Percentiles rank a stretch among this genome's conserved stretches.
Evolutionary conservation across 148 eudicot species (phyloP).

Genomic region (Beta vulgaris): DNA sequence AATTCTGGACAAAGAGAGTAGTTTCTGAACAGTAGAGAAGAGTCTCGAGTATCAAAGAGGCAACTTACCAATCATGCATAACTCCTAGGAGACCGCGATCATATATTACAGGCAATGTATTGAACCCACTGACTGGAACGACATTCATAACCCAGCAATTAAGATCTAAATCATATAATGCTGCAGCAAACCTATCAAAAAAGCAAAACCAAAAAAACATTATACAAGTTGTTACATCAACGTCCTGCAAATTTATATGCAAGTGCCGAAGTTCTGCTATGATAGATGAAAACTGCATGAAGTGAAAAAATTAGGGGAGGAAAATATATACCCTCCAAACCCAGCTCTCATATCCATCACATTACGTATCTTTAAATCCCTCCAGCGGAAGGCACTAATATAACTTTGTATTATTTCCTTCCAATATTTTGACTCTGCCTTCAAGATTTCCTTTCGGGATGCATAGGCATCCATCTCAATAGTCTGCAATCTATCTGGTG

Average conservation of each 20-base stretch:
- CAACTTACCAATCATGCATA: slow-evolving; percentile 75
- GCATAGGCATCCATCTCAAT: slow-evolving; percentile 68
- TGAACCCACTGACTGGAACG: slow-evolving; percentile 64
- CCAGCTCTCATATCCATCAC: slow-evolving; percentile 86
- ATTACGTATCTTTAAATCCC: slow-evolving; percentile 41
- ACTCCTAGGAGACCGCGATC: slow-evolving; percentile 84
- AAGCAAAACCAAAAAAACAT: too few relatives aligned
- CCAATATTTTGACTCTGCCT: slow-evolving; percentile 68
- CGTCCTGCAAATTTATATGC: not conserved
- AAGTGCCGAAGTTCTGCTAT: not conserved
- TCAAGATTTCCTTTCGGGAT: slow-evolving; percentile 61
- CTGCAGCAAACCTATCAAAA: slow-evolving; percentile 68
- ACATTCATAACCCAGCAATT: slow-evolving; percentile 85
- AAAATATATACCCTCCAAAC: slow-evolving; percentile 61
- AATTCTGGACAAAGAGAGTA: too few relatives aligned
- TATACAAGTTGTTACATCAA: not conserved
- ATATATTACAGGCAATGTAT: slow-evolving; percentile 71
- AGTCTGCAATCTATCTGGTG: slow-evolving; percentile 61
- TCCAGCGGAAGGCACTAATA: slow-evolving; percentile 45
- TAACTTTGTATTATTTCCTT: slow-evolving; percentile 53
- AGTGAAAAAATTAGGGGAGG: not conserved
- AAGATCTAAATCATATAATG: slow-evolving; percentile 42
- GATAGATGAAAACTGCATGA: not conserved
- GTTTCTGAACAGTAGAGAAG: too few relatives aligned
- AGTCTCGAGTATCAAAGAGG: not conserved